Evolutionary conservation across 495 filamentous ascomycete genomes (phyloP), one percentile per base, ranked within the genome.

Genomic region (Pyrenula aspistea): DNA sequence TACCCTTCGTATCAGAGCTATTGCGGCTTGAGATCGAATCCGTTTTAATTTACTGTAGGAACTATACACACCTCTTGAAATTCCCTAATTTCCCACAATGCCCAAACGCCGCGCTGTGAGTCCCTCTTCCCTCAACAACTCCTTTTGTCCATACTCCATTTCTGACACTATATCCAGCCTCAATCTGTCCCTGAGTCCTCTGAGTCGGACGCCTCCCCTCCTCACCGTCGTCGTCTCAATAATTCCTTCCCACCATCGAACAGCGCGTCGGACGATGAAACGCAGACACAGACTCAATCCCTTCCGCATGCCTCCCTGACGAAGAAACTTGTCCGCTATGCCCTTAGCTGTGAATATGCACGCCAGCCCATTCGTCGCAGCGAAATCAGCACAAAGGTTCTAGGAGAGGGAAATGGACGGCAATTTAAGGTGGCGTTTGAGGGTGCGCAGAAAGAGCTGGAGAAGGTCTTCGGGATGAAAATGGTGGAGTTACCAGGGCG

Each of bases 261-360:
- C 19, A 8, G 8, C 8, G 50, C 50, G 8, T 52, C 50, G 19
- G 50, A 52, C 10, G 11, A 11, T 11, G 42, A 48, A 19, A 8
- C 50, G 8, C 50, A 8, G 22, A 52, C 50, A 4, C 50, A 52
- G 20, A 52, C 50, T 10, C 50, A 52, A 19, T 10, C 50, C 22
- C 8, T 19, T 21, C n/a, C 50, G 8, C 19, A 70, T 61, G 72
- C 74, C 3, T 82, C 87, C 58, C 74, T 92, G 62, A 82, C 89
- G 25, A 96, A 95, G 71, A 95, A 91, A 60, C 71, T 98, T 51
- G 85, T 97, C 20, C 84, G 93, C n/a, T 81, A 95, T 49, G 93
- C 90, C 1, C 67, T 97, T 3, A 82, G 91, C 2, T 89, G 88
- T 72, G 93, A 96, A 67, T 94, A 87, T 67, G 77, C 87, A n/a